These are phyloP conservation scores for Spathaspora gorwiae DNA, from an alignment of 805 yeast species.

Conservation along the genomic window DNA sequence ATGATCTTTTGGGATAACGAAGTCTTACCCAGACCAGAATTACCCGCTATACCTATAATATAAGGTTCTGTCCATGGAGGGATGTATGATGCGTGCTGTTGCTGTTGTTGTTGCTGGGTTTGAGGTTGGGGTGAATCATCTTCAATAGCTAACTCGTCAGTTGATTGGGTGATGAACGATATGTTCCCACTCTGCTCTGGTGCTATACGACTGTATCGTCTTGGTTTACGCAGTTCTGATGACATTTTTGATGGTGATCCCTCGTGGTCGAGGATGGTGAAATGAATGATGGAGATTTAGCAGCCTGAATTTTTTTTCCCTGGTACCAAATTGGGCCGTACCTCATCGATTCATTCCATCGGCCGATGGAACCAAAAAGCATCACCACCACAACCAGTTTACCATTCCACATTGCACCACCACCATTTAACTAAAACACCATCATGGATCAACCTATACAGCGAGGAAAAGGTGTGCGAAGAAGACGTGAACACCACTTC, in stretches of 20 bases:
- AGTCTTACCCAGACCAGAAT: constrained; percentile 83
- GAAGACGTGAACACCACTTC: constrained; percentile 6
- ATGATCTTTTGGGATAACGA: constrained; percentile 83
- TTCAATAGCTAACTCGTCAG: neutral
- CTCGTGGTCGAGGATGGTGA: too few relatives aligned
- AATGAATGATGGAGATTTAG: too few relatives aligned
- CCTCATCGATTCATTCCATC: too few relatives aligned
- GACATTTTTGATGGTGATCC: too few relatives aligned
- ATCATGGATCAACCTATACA: constrained; percentile 3
- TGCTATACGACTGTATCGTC: constrained; percentile 19
- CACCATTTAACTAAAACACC: neutral
- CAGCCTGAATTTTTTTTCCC: too few relatives aligned
- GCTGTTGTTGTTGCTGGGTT: neutral
- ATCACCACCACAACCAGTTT: too few relatives aligned
- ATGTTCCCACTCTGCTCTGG: constrained; percentile 19
- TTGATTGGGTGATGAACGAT: constrained; percentile 20
- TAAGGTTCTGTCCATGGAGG: constrained; percentile 43
- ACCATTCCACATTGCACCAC: too few relatives aligned
- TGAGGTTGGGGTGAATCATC: neutral
- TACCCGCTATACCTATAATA: constrained; percentile 47
- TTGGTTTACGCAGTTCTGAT: neutral
- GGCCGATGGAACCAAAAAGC: too few relatives aligned
- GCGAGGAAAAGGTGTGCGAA: constrained; percentile 12
- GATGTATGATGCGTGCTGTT: constrained; percentile 15
- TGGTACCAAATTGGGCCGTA: too few relatives aligned